Base-by-base conservation (phyloP, 1,139 yeast genomes). In the Geotrichum reessii region DNA sequence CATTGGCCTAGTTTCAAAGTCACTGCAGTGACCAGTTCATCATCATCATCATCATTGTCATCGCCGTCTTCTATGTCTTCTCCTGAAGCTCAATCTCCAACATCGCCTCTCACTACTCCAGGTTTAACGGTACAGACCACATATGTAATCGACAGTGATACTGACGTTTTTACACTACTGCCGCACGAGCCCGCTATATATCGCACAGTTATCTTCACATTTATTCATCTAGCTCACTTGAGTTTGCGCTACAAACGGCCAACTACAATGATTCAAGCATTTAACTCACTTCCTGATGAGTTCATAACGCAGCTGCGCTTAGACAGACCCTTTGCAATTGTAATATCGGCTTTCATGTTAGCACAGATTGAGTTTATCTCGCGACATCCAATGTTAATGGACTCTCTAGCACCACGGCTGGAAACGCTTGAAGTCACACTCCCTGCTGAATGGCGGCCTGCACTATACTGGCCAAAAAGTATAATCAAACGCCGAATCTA, bases 391-490 rank as follows among this genome's bases (percentile, higher is more conserved):
- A 33, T 47, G 25, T 57, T 24, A 11, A 17, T 8, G 40, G 50
- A 52, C 47, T 14, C 56, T 3, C 24, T 54, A 25, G 24, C 21
- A 24, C 56, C 54, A 12, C 42, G 56, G 22, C 24, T 53, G 3
- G 21, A 21, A 8, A 14, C 12, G 11, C 33, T 57, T 6, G 56
- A 57, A 17, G 50, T 47, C 9, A 17, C n/a, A 17, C 24, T 57
- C 12, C 19, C 50, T 14, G 24, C 37, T 6, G 52, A 52, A 11
- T 57, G 56, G 56, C 42, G 47, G 7, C 56, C 56, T 3, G 56
- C 56, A 6, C 8, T 57, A 24, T 57, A 57, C 33, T 57, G 59
- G 59, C 56, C 58, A 3, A 37, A 49, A 40, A 28, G 28, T n/a
- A 52, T 49, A 3, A 6, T 57, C n/a, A 33, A 42, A 37, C 42